Base-by-base conservation (phyloP, 257 asterid species). In the Solanum tarapatanum region DNA sequence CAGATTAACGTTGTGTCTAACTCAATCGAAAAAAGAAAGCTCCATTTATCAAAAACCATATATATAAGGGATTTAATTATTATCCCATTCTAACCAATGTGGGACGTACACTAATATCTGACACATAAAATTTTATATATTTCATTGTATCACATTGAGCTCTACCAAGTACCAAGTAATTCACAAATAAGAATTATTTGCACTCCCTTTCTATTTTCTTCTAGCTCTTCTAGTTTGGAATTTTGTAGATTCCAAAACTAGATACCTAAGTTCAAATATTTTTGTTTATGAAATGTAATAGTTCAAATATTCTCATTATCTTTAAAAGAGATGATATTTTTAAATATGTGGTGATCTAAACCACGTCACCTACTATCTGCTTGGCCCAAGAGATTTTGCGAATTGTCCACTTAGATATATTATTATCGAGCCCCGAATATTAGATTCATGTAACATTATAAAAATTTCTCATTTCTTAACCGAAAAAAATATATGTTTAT, bases 401-500 rank as follows among this genome's bases (percentile, higher is more conserved):
- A 62, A 62, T 62, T 62, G 0, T 10, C 1, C 30, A 62, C 0
- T n/a, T n/a, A 10, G 16, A 1, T 62, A n/a, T 62, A 62, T 62
- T 9, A 62, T 23, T 11, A 1, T 62, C 3, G 3, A 62, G 14
- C 0, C 3, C 3, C 0, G 2, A 10, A n/a, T 16, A 11, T 1
- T 11, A 5, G 1, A 62, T 62, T 10, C 32, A 1, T 62, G 14
- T 62, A 62, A 62, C 30, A 62, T 9, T 7, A 9, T 10, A n/a
- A 62, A 62, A 4, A 4, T 4, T 9, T 62, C 6, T 23, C 30
- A 62, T n/a, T 62, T n/a, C 14, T 62, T 62, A n/a, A n/a, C 0
- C 0, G 8, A 10, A n/a, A 62, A 21, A 23, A n/a, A 9, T 21
- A 60, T 23, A n/a, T n/a, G 7, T 0, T n/a, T 0, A n/a, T 10